Conservation (phyloP, 164 flowering plant genomes). For the Chimonanthus praecox region DNA sequence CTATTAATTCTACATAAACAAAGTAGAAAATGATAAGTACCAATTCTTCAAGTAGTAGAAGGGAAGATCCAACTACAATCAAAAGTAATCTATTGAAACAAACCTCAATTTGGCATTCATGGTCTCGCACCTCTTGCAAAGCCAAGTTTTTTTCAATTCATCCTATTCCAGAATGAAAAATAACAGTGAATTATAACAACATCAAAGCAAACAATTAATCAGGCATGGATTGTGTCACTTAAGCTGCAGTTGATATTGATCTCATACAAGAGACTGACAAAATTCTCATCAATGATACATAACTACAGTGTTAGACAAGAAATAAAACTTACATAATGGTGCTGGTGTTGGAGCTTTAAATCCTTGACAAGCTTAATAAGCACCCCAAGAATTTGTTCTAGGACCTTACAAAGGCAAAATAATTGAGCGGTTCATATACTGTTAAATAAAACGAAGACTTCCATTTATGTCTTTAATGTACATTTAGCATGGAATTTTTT, state of each 20-base stretch:
- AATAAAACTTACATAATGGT: slow-evolving; percentile 67
- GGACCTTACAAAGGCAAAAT: slow-evolving; percentile 50
- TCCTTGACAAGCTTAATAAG: slow-evolving; percentile 97
- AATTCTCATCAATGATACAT: background rate
- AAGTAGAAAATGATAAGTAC: background rate
- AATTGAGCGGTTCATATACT: background rate
- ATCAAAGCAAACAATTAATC: slow-evolving; percentile 5
- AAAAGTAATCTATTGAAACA: slow-evolving; percentile 14
- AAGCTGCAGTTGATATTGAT: background rate
- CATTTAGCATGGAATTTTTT: background rate
- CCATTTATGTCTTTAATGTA: background rate
- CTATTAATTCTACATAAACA: background rate
- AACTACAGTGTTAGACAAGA: slow-evolving; percentile 3
- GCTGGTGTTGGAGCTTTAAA: slow-evolving; percentile 92
- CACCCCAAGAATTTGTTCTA: slow-evolving; percentile 90
- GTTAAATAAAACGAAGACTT: background rate
- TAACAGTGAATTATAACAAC: background rate
- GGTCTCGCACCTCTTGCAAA: slow-evolving; percentile 89
- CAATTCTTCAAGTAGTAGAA: background rate
- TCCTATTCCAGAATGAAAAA: slow-evolving; percentile 39
- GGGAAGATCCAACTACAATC: slow-evolving; percentile 3
- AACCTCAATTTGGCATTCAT: slow-evolving; percentile 95
- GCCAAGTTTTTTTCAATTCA: slow-evolving; percentile 82
- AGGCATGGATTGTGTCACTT: background rate
- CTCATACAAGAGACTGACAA: background rate